These are phyloP conservation scores for Malassezia vespertilionis DNA, from an alignment of 1,284 basidiomycete species.

Conservation along the genomic window DNA sequence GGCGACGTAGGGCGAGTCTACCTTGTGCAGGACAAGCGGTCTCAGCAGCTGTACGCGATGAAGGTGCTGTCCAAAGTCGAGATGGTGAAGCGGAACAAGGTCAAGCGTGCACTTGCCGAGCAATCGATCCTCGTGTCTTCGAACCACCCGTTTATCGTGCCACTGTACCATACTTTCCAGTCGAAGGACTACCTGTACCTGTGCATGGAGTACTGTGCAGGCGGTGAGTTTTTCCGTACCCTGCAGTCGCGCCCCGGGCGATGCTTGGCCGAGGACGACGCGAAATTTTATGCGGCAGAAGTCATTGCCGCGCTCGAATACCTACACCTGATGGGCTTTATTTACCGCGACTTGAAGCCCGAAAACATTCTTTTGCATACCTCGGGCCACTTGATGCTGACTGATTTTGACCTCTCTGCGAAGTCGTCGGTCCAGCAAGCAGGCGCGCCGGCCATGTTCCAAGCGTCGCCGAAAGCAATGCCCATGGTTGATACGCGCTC, in stretches of 20 bases:
- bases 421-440: slow-evolving; percentile 66
- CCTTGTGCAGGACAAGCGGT: slow-evolving; percentile 40
- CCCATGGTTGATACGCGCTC: slow-evolving; percentile 91
- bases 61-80: slow-evolving; percentile 46
- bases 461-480: slow-evolving; percentile 75
- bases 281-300: slow-evolving; percentile 96
- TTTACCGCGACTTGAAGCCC: slow-evolving; percentile 97
- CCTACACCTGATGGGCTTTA: slow-evolving; percentile 96
- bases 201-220: slow-evolving; percentile 72
- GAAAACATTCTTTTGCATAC: slow-evolving; percentile 99
- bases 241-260: slow-evolving; percentile 71
- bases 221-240: slow-evolving; percentile 96
- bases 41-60: slow-evolving; percentile 41
- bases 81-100: slow-evolving; percentile 48
- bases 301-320: slow-evolving; percentile 96
- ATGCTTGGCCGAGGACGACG: slow-evolving; percentile 86
- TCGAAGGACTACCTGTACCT: slow-evolving; percentile 45
- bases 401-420: slow-evolving; percentile 97
- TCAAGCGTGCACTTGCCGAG: slow-evolving; percentile 46
- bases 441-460: slow-evolving; percentile 79
- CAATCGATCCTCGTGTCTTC: slow-evolving; percentile 42
- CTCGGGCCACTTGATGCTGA: slow-evolving; percentile 97
- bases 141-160: slow-evolving; percentile 47
- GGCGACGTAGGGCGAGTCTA: slow-evolving; percentile 47
- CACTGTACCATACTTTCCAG: slow-evolving; percentile 47